Conservation (phyloP, 2,329 filamentous ascomycete species). For the Sordariomycetes sp. region DNA sequence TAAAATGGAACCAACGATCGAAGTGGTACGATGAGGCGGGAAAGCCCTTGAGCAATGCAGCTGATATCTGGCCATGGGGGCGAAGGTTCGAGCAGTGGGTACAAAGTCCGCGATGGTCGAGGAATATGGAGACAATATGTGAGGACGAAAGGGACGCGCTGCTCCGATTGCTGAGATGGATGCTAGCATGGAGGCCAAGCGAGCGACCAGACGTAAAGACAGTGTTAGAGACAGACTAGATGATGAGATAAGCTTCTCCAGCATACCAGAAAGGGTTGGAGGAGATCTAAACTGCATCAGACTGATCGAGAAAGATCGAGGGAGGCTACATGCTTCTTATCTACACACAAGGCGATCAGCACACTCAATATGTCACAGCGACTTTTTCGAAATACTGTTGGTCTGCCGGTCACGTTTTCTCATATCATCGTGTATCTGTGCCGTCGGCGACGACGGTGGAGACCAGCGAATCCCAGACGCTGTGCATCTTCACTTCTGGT, state of each 20-base stretch:
- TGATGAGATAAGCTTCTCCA: constrained; percentile 9
- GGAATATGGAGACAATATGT: constrained; percentile 4
- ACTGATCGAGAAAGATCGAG: too few relatives aligned
- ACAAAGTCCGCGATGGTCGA: constrained; percentile 7
- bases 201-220: constrained; percentile 7
- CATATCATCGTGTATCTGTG: too few relatives aligned
- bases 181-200: constrained; percentile 10
- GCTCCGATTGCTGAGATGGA: constrained; percentile 11
- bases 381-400: too few relatives aligned
- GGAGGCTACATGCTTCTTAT: too few relatives aligned
- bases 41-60: constrained; percentile 5
- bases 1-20: constrained; percentile 12
- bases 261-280: constrained; percentile 6
- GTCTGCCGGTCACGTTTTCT: too few relatives aligned
- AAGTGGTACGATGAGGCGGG: constrained; percentile 7
- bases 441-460: too few relatives aligned
- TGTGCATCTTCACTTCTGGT: too few relatives aligned
- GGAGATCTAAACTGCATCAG: too few relatives aligned
- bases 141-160: constrained; percentile 9
- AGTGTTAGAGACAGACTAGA: constrained; percentile 7
- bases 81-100: constrained; percentile 10
- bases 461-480: too few relatives aligned
- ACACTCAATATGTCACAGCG: too few relatives aligned
- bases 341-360: too few relatives aligned
- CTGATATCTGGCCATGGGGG: constrained; percentile 9